Conservation (phyloP, 345 rosid genomes). For the Populus ilicifolia region DNA sequence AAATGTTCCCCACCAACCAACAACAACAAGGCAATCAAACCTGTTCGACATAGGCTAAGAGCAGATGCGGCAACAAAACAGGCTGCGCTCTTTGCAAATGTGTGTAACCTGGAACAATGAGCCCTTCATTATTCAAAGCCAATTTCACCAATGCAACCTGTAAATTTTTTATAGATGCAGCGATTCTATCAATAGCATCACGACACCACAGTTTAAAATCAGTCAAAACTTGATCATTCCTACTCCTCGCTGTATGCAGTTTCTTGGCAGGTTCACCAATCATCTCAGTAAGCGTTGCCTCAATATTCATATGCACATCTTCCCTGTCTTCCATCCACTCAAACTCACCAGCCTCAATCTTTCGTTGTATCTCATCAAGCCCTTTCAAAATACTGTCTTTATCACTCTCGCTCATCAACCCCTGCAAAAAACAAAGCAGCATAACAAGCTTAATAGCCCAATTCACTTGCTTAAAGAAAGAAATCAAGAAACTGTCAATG, state of each 20-base stretch:
- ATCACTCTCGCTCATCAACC: constrained; percentile 56
- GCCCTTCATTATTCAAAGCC: constrained; percentile 62
- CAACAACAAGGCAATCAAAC: constrained; percentile 23
- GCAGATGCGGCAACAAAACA: constrained; percentile 77
- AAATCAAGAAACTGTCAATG: not conserved
- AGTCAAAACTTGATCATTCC: constrained; percentile 86
- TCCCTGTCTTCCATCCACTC: constrained; percentile 91
- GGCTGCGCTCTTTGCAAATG: constrained; percentile 97
- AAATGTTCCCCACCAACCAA: not conserved
- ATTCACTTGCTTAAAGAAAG: not conserved
- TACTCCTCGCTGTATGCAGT: constrained; percentile 89
- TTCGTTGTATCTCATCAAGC: constrained; percentile 64
- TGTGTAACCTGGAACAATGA: constrained; percentile 91
- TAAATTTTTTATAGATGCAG: constrained; percentile 41
- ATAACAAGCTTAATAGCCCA: not conserved
- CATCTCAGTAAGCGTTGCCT: constrained; percentile 86
- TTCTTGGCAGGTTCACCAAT: constrained; percentile 98
- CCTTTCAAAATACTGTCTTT: constrained; percentile 71
- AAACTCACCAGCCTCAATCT: constrained; percentile 60
- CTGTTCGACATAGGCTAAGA: constrained; percentile 88
- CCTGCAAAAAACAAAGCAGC: constrained; percentile 37
- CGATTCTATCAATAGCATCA: constrained; percentile 67
- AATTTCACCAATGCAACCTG: constrained; percentile 65
- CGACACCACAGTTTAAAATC: constrained; percentile 95
- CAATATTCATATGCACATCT: constrained; percentile 97